phyloP scores from a whole-genome alignment of 2,329 filamentous ascomycete genomes.

The Fusarium succisae region DNA sequence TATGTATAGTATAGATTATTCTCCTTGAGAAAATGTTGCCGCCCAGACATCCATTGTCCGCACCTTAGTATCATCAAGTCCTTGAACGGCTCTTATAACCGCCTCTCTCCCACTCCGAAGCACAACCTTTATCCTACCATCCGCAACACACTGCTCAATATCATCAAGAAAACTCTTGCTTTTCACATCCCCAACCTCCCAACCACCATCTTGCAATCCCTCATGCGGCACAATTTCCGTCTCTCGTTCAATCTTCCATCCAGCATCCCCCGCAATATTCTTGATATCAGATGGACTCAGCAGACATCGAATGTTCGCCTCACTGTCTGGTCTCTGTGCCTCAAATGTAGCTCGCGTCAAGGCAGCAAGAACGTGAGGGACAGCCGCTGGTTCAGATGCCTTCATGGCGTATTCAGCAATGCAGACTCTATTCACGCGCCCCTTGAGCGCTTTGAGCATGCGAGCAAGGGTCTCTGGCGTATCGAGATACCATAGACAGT shows the following conservation, averaged over 20 bases:
- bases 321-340: not conserved
- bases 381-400: not conserved
- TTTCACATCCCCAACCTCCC: slow-evolving; percentile 5
- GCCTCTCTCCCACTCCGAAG: not conserved
- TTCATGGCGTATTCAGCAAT: slow-evolving; percentile 17
- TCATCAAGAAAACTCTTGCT: not conserved
- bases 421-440: not conserved
- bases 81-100: not conserved
- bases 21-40: not conserved
- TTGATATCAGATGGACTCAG: not conserved
- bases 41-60: slow-evolving; percentile 20
- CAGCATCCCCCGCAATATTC: not conserved
- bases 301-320: slow-evolving; percentile 3
- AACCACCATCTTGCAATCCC: not conserved
- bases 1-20: not conserved
- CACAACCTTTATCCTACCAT: not conserved
- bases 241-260: not conserved
- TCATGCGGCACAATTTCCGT: not conserved
- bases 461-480: not conserved
- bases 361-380: slow-evolving; percentile 3
- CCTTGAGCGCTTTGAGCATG: not conserved
- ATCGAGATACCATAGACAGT: slow-evolving; percentile 13
- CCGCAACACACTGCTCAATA: not conserved
- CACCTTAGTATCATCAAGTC: not conserved
- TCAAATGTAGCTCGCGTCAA: slow-evolving; percentile 3